Conservation (phyloP, 2,329 filamentous ascomycete genomes). For the Atkinsonella texensis region DNA sequence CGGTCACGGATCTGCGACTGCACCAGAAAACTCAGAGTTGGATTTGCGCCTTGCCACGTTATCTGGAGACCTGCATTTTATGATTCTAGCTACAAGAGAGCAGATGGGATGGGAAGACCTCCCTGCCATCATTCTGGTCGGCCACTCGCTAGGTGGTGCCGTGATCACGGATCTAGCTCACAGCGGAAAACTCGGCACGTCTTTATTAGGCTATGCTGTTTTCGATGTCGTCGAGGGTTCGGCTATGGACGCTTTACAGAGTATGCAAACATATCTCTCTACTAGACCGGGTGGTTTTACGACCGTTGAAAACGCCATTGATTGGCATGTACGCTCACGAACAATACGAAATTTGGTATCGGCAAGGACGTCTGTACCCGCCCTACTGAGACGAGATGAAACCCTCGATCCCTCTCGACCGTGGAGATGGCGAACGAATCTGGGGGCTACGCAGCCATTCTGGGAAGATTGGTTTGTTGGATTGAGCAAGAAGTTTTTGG, state of each 20-base stretch:
- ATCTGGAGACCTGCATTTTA: constrained; percentile 56
- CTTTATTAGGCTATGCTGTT: constrained; percentile 75
- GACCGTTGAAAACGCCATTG: constrained; percentile 68
- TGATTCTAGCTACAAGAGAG: constrained; percentile 53
- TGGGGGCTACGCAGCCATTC: constrained; percentile 73
- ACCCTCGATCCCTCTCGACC: constrained; percentile 27
- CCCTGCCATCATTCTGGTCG: constrained; percentile 73
- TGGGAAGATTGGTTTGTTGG: constrained; percentile 93
- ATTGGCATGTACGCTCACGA: constrained; percentile 85
- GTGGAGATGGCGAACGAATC: constrained; percentile 80
- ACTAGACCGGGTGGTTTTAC: constrained; percentile 69
- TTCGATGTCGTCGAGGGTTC: constrained; percentile 94
- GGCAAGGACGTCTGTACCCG: constrained; percentile 80
- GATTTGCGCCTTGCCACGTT: constrained; percentile 66
- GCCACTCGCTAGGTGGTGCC: constrained; percentile 85
- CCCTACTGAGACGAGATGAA: constrained; percentile 48
- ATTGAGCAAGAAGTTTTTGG: constrained; percentile 77
- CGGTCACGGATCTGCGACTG: constrained; percentile 67
- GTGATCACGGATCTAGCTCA: constrained; percentile 80
- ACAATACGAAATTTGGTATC: constrained; percentile 75
- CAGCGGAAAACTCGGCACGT: constrained; percentile 49
- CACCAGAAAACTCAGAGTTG: constrained; percentile 25
- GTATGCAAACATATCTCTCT: constrained; percentile 85
- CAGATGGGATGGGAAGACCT: constrained; percentile 62
- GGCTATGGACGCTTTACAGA: constrained; percentile 85